Evolutionary conservation across 805 yeast species (phyloP).

Genomic region (Candida succiphila): DNA sequence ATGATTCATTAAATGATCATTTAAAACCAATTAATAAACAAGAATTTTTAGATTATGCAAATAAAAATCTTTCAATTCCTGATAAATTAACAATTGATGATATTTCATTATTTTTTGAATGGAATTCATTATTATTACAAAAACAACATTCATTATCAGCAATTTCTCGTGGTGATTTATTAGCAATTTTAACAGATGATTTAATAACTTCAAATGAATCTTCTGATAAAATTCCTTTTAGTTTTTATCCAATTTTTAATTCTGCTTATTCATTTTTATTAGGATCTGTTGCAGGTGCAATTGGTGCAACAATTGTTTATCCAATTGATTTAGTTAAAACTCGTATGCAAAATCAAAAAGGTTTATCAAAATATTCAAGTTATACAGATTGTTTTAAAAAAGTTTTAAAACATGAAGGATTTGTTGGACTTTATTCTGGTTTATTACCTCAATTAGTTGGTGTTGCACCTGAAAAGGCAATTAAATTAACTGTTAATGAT

Average conservation of each 20-base stretch:
- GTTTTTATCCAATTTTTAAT: constrained; percentile 61
- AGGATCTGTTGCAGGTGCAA: constrained; percentile 94
- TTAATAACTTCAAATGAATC: constrained; percentile 37
- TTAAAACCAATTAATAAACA: constrained; percentile 13
- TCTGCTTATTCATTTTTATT: constrained; percentile 79
- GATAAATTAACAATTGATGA: constrained; percentile 16
- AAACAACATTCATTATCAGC: constrained; percentile 16
- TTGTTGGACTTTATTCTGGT: constrained; percentile 84
- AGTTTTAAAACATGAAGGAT: constrained; percentile 68
- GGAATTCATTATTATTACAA: constrained; percentile 22
- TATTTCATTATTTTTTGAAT: constrained; percentile 21
- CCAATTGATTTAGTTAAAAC: constrained; percentile 96
- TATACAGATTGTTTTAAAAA: constrained; percentile 81
- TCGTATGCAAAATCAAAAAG: constrained; percentile 93
- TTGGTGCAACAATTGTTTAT: constrained; percentile 96
- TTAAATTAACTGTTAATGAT: constrained; percentile 90
- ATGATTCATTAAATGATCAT: constrained; percentile 11
- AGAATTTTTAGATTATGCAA: constrained; percentile 16
- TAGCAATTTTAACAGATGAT: constrained; percentile 41
- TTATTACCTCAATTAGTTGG: constrained; percentile 91
- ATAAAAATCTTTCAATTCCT: constrained; percentile 3
- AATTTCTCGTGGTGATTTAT: constrained; percentile 19
- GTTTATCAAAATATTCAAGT: constrained; percentile 58
- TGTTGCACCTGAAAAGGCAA: constrained; percentile 98
- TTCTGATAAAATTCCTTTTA: constrained; percentile 29